These are phyloP conservation scores for Giardia duodenalis DNA, from an alignment of 208 protist genomes.

Conservation along the genomic window DNA sequence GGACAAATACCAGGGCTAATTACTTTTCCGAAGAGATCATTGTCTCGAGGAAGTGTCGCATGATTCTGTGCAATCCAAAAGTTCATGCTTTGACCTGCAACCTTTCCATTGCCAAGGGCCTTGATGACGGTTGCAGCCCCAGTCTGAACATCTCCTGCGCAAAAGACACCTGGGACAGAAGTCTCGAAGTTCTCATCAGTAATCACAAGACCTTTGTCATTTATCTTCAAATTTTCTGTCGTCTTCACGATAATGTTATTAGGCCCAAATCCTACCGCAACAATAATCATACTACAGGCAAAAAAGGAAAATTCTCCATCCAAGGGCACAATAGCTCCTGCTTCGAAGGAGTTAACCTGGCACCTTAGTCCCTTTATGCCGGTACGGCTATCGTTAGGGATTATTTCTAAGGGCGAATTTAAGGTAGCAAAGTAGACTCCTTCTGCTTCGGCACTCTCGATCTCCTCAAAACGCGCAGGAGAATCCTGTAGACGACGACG, in stretches of 20 bases:
- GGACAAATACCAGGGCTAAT: no score
- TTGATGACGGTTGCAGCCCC: slow-evolving; percentile 35
- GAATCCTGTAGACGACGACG: neutral
- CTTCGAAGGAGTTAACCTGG: neutral
- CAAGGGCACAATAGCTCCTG: neutral
- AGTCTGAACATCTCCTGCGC: slow-evolving; percentile 23
- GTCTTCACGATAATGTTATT: neutral
- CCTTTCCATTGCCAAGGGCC: slow-evolving; percentile 28
- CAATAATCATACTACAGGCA: neutral
- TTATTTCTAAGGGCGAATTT: slow-evolving; percentile 8
- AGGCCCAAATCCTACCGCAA: slow-evolving; percentile 28
- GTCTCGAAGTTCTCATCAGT: slow-evolving; percentile 29
- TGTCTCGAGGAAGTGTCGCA: neutral
- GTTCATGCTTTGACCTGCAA: slow-evolving; percentile 26
- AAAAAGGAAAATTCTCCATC: neutral
- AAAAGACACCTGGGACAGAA: slow-evolving; percentile 14
- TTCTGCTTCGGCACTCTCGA: slow-evolving; percentile 24
- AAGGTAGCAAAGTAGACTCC: neutral
- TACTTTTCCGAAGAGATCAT: neutral
- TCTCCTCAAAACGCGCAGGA: slow-evolving; percentile 16
- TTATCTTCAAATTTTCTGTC: neutral
- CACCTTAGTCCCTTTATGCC: slow-evolving; percentile 23
- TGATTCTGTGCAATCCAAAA: neutral
- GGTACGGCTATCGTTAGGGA: neutral
- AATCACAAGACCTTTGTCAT: neutral